Percentiles rank a stretch among this genome's conserved stretches.
phyloP scores from a whole-genome alignment of 1,139 yeast genomes.

The Yamadazyma atlantica region DNA sequence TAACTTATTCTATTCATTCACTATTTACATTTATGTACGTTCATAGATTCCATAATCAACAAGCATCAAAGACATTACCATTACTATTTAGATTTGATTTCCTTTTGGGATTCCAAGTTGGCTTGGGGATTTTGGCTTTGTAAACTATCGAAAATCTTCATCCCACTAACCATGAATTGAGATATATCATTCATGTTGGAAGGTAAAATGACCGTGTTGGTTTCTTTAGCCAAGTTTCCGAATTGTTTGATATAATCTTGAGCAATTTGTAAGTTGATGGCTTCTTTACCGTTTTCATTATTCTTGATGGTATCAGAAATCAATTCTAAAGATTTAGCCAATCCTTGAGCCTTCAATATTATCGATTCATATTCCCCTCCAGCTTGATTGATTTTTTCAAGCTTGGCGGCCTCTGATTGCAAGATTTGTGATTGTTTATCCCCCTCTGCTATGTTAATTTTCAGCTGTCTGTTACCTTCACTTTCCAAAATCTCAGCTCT shows the following conservation, averaged over 20 bases:
- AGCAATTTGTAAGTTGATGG: slow-evolving; percentile 77
- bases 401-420: slow-evolving; percentile 67
- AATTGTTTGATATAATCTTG: slow-evolving; percentile 82
- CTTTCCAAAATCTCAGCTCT: slow-evolving; percentile 85
- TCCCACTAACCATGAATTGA: slow-evolving; percentile 72
- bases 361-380: slow-evolving; percentile 71
- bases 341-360: slow-evolving; percentile 68
- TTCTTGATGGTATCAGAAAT: slow-evolving; percentile 67
- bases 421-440: slow-evolving; percentile 67
- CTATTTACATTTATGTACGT: slow-evolving; percentile 1
- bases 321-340: slow-evolving; percentile 66
- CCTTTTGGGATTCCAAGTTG: slow-evolving; percentile 12
- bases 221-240: slow-evolving; percentile 78
- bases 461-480: slow-evolving; percentile 79
- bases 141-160: slow-evolving; percentile 67
- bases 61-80: not conserved
- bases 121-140: not conserved
- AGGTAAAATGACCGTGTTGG: slow-evolving; percentile 77
- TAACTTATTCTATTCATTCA: not conserved
- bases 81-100: not conserved
- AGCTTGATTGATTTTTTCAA: slow-evolving; percentile 64
- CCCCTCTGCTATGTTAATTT: slow-evolving; percentile 83
- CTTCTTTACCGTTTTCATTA: slow-evolving; percentile 72
- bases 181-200: slow-evolving; percentile 75
- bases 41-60: not conserved